Evolutionary conservation across 805 yeast genomes (phyloP), one percentile per base, ranked within the genome.

Genomic region (Scheffersomyces amazonensis): DNA sequence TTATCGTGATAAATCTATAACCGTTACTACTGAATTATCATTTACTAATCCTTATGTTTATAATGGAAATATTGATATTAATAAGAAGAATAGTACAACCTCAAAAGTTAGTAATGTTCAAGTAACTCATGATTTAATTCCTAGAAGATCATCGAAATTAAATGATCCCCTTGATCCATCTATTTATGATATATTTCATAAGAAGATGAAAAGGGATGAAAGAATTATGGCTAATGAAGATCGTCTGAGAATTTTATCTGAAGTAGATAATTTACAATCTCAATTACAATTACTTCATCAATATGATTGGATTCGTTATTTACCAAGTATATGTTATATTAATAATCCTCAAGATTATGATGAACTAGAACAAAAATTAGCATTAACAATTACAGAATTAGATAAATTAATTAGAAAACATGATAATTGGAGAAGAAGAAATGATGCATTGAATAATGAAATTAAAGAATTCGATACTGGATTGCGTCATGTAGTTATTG

Each of bases 191-290:
- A 43, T 62, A 11, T 76, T 71, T 48, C 90, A 84, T 58, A 69
- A 70, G 30, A 68, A 75, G 28, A 76, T 83, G 79, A 76, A 74
- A 44, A 75, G 75, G 39, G 81, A 80, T 36, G 95, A 86, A 56
- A 73, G 72, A 41, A 69, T 76, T 32, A 79, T 82, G 75, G 61
- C 69, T 20, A 66, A 66, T 24, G 62, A 73, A 2, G 90, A 84
- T 46, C 63, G 75, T 18, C 74, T 69, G 34, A 69, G 73, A 39
- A 64, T 80, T 31, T 61, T 73, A 34, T 55, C 64, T 7, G 91
- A 83, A 49, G 76, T 78, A 21, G 87, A 81, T 37, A 71, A 69
- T 16, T 66, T 78, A 24, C 56, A 64, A 21, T 72, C 73, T 10
- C 73, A 70, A 45, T 61, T 61, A 19, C 56, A 64, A 39, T 58